These are phyloP conservation scores for Curvularia hawaiiensis DNA, from an alignment of 2,329 filamentous ascomycete species.

Conservation along the genomic window DNA sequence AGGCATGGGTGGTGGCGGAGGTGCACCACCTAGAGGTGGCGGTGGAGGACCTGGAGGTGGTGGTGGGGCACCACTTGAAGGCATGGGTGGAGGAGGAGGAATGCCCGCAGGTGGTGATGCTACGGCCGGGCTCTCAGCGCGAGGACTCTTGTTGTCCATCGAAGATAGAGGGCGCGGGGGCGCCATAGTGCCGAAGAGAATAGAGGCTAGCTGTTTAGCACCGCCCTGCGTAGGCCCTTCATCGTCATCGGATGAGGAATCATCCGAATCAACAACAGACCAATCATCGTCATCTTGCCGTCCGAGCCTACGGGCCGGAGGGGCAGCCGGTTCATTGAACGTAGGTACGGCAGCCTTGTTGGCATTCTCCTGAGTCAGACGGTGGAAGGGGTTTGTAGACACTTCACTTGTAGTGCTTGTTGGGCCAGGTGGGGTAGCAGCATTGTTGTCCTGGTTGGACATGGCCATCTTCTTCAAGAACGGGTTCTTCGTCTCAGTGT, in stretches of 20 bases:
- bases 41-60: conserved; percentile 58
- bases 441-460: conserved; percentile 59
- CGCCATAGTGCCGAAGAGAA: conserved; percentile 96
- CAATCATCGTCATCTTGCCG: conserved; percentile 76
- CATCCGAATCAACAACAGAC: conserved; percentile 77
- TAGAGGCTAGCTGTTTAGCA: conserved; percentile 90
- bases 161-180: conserved; percentile 88
- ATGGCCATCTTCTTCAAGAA: conserved; percentile 91
- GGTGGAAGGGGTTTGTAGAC: conserved; percentile 92
- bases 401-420: conserved; percentile 54
- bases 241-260: conserved; percentile 70
- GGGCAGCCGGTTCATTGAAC: conserved; percentile 54
- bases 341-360: conserved; percentile 49
- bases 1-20: conserved; percentile 53
- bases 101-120: conserved; percentile 49
- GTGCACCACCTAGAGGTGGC: conserved; percentile 46
- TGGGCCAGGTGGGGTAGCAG: conserved; percentile 48
- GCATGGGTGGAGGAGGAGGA: conserved; percentile 60
- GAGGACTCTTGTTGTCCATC: conserved; percentile 69
- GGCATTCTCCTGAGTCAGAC: conserved; percentile 71
- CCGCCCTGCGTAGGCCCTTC: conserved; percentile 81
- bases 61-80: conserved; percentile 49
- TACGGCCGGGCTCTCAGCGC: conserved; percentile 51
- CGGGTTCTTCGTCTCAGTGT: conserved; percentile 87
- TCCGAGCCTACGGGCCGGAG: conserved; percentile 59